Evolutionary conservation across 192 early-diverging fungal species (phyloP).

Genomic region (Coemansia sp.): DNA sequence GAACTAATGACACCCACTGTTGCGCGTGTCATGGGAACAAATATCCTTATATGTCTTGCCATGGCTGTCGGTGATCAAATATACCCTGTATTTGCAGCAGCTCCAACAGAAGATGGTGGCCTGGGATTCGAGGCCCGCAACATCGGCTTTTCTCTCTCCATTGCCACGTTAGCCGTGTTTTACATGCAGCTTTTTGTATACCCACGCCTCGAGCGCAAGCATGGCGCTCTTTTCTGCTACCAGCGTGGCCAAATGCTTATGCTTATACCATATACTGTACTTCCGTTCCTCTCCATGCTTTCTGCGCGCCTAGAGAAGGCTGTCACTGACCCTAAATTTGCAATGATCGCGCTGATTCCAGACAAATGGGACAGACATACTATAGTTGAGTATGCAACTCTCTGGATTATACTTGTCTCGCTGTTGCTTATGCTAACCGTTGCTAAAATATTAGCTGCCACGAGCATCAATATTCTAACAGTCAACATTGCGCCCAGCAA

Average conservation of each 20-base stretch:
- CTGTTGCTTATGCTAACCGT: conserved; percentile 1
- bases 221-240: conserved; percentile 54
- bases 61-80: conserved; percentile 32
- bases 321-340: background rate
- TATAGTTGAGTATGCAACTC: background rate
- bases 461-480: conserved; percentile 32
- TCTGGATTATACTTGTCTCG: background rate
- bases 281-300: conserved; percentile 19
- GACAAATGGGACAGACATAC: background rate
- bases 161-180: conserved; percentile 43
- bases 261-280: background rate
- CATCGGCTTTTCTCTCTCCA: conserved; percentile 57
- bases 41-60: conserved; percentile 26
- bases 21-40: conserved; percentile 21
- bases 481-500: conserved; percentile 36
- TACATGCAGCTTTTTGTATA: conserved; percentile 58
- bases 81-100: conserved; percentile 54
- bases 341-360: background rate
- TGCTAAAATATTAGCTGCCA: background rate
- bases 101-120: conserved; percentile 46
- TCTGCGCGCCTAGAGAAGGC: conserved; percentile 2
- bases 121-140: conserved; percentile 53
- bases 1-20: conserved; percentile 26
- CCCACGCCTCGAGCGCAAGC: conserved; percentile 41
- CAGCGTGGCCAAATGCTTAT: conserved; percentile 21